Evolutionary conservation across 2,329 filamentous ascomycete species (phyloP), one percentile per base, ranked within the genome.

Genomic region (Colletotrichum plurivorum): DNA sequence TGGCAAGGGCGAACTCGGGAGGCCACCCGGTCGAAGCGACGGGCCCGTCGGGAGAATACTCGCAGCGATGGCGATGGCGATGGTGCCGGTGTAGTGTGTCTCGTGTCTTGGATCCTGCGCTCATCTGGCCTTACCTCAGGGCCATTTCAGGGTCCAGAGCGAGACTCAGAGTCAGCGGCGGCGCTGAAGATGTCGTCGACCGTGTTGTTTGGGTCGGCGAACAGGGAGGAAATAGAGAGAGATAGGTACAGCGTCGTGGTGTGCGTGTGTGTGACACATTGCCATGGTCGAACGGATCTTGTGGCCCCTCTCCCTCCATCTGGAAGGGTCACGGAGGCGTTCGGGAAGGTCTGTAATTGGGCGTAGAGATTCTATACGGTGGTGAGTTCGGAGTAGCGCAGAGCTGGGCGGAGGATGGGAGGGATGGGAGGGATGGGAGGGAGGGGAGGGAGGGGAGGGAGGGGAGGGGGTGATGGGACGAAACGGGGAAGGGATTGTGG

Each of bases 261-360:
- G 52, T 36, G 25, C 18, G 58, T 20, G 36, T 18, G 48, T 54
- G 48, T 55, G 49, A 41, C 61, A 60, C 61, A 49, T 41, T 59
- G 39, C 36, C 2, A 48, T 16, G 31, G 54, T 48, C 39, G 53
- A 54, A 51, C 18, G 55, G 46, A 55, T 48, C 48, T 63, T 57
- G 48, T 43, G 48, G 43, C 41, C 36, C 27, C 27, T 36, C 63
- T 52, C 20, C 13, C 4, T 51, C 48, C 31, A 59, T 31, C 54
- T 56, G 22, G 65, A 53, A 31, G 54, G n/a, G 58, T 59, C 60
- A 65, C 54, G 62, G 61, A 65, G 66, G 36, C 25, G 36, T 55
- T 60, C 54, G 43, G 55, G 25, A 45, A 20, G 18, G n/a, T 5
- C 12, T 59, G 60, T 27, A 54, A 58, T 43, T 65, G 53, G 54